Evolutionary conservation across 352 stramenopile genomes (phyloP).

Genomic region (Pythium insidiosum): DNA sequence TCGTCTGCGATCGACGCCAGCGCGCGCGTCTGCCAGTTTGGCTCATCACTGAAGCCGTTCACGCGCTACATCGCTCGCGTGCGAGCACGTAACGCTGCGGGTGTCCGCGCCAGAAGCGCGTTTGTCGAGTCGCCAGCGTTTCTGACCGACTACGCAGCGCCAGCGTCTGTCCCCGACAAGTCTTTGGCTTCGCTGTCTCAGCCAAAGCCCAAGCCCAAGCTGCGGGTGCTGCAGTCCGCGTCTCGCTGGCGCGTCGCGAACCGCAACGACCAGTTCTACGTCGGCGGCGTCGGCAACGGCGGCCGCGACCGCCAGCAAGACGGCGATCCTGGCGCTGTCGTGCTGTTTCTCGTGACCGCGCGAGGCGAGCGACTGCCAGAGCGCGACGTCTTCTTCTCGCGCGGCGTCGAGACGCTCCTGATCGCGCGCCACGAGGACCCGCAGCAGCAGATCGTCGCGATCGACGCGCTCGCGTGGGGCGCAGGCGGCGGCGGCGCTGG

Average conservation of each 20-base stretch:
- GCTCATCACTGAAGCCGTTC: slow-evolving; percentile 13
- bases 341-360: slow-evolving; percentile 53
- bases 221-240: slow-evolving; percentile 11
- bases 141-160: slow-evolving; percentile 20
- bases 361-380: slow-evolving; percentile 30
- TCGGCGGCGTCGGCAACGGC: slow-evolving; percentile 40
- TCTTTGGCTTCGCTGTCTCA: slow-evolving; percentile 6
- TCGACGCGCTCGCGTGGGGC: slow-evolving; percentile 73
- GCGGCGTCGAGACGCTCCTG: slow-evolving; percentile 15
- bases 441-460: slow-evolving; percentile 35
- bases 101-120: slow-evolving; percentile 10
- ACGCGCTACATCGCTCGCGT: slow-evolving; percentile 35
- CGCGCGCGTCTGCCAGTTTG: slow-evolving; percentile 1
- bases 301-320: slow-evolving; percentile 18
- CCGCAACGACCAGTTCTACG: slow-evolving; percentile 44
- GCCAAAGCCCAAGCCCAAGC: background rate
- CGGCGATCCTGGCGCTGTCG: slow-evolving; percentile 38
- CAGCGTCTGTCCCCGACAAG: background rate
- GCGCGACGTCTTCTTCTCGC: slow-evolving; percentile 36
- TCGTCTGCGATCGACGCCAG: slow-evolving; percentile 5
- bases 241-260: slow-evolving; percentile 28
- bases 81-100: slow-evolving; percentile 24
- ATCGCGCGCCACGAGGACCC: slow-evolving; percentile 17
- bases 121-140: slow-evolving; percentile 26
- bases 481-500: slow-evolving; percentile 54